Percentiles rank a stretch among this genome's conserved stretches.
phyloP scores from a whole-genome alignment of 1,284 basidiomycete species.

The Papiliotrema laurentii region DNA sequence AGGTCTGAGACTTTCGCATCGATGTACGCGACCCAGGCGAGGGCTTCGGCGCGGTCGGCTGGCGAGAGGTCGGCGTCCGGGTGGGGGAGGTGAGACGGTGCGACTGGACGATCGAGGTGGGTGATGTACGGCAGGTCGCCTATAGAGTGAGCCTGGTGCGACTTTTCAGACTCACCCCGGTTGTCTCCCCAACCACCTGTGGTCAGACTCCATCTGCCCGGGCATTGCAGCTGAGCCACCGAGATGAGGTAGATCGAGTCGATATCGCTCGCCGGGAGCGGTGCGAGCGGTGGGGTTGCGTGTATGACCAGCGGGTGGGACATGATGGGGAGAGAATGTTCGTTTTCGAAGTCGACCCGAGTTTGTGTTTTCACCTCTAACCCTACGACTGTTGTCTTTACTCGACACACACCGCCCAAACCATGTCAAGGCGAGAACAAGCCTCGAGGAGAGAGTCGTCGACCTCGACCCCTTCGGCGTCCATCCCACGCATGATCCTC shows the following conservation, averaged over 20 bases:
- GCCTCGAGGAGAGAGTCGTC: too few species aligned
- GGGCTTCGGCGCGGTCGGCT: constrained; percentile 25
- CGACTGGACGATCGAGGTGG: constrained; percentile 19
- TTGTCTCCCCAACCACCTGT: constrained; percentile 28
- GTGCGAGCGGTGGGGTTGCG: constrained; percentile 28
- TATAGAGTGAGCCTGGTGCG: constrained; percentile 1
- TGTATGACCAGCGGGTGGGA: constrained; percentile 18
- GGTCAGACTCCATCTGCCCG: constrained; percentile 14
- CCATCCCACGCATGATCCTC: constrained; percentile 34
- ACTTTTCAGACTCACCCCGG: constrained; percentile 15
- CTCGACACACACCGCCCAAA: too few species aligned
- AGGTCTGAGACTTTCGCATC: constrained; percentile 40
- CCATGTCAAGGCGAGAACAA: too few species aligned
- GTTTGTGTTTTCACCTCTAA: neutral
- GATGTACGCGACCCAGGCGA: constrained; percentile 39
- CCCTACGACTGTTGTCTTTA: too few species aligned
- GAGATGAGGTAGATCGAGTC: constrained; percentile 30
- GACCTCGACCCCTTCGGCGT: constrained; percentile 15
- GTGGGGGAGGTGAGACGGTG: constrained; percentile 19
- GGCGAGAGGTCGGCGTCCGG: constrained; percentile 22
- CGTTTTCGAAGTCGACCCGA: neutral
- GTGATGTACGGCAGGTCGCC: constrained; percentile 34
- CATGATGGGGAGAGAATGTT: neutral
- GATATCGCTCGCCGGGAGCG: constrained; percentile 30
- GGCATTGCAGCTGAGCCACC: constrained; percentile 21